Conservation (phyloP, 2,329 filamentous ascomycete species). For the Xylariaceae sp. region DNA sequence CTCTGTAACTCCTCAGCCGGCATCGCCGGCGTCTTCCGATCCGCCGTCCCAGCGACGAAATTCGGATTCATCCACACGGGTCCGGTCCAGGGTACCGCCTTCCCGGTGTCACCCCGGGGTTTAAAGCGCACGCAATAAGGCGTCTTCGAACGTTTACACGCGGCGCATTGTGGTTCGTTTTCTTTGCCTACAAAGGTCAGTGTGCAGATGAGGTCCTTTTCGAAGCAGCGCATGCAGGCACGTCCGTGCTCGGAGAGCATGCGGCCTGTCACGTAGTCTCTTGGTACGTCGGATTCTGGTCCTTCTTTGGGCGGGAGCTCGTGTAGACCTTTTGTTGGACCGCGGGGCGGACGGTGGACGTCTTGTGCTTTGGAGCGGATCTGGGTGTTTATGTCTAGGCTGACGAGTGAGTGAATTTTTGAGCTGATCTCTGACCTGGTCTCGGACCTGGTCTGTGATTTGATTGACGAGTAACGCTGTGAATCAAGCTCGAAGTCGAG, state of each 20-base stretch:
- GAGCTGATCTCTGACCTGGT: background rate
- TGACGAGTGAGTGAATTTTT: background rate
- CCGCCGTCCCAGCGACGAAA: constrained; percentile 14
- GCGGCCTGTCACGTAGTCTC: constrained; percentile 19
- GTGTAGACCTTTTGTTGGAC: background rate
- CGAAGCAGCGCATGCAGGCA: constrained; percentile 24
- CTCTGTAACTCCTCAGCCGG: constrained; percentile 12
- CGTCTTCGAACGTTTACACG: constrained; percentile 19
- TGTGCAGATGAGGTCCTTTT: constrained; percentile 26
- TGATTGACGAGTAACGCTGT: too few relatives aligned
- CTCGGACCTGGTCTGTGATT: background rate
- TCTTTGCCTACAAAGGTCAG: constrained; percentile 20
- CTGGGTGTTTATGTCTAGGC: too few relatives aligned
- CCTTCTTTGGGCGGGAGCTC: background rate
- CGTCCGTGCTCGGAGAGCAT: constrained; percentile 13
- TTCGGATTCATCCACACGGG: constrained; percentile 26
- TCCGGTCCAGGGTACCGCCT: constrained; percentile 8
- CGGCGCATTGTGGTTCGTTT: constrained; percentile 19
- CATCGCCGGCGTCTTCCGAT: background rate
- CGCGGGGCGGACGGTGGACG: background rate
- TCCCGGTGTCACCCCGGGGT: background rate
- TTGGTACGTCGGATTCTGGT: background rate
- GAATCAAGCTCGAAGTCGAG: too few relatives aligned
- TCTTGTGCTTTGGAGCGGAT: too few relatives aligned
- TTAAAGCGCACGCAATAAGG: constrained; percentile 22